Evolutionary conservation across 2,329 filamentous ascomycete species (phyloP), one percentile per base, ranked within the genome.

Genomic region (Aquanectria penicillioides): DNA sequence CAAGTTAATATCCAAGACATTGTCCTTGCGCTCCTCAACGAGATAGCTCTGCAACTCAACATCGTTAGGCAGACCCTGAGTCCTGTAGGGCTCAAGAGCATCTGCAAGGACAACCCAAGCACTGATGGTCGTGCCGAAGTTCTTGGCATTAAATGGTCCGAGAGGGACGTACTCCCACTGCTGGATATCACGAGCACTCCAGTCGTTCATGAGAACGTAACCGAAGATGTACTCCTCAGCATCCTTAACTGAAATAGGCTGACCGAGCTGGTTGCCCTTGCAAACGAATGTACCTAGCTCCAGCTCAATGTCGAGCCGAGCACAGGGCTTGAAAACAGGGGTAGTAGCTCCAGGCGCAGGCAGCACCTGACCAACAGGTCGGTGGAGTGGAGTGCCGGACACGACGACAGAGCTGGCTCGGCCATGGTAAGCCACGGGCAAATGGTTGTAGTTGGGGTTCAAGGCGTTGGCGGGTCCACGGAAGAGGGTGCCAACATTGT

Each of bases 401-500:
- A 91, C 81, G 1, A 94, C 89, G 7, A 94, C 84, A 3, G 89
- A 91, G 8, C 88, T 91, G 6, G 91, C 89, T 51, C 92, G 86
- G 6, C 91, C 90, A 72, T 94, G 91, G 68, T 95, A 94, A 3
- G 87, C 92, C 3, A 94, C 90, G 0, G 92, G 92, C 0, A 95
- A 80, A 67, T 94, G 89, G 56, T 85, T 90, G 74, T 94, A 95
- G 71, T 94, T 94, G 22, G 90, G 89, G 73, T 94, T 89, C 9
- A 94, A 79, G 0, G 91, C 90, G 64, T 93, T 91, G 18, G 85
- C 83, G 0, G 88, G 83, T 0, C 90, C 91, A 43, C 91, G 85
- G 76, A 94, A 93, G 7, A 94, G 80, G 0, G 86, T 83, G 2
- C 90, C 90, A 13, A 90, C 82, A 63, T 75, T 78, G 77, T 87